Percentiles rank a stretch among this genome's conserved stretches.
Conservation (phyloP, 2,329 filamentous ascomycete genomes). For the Calonectria pseudoturangicola region DNA sequence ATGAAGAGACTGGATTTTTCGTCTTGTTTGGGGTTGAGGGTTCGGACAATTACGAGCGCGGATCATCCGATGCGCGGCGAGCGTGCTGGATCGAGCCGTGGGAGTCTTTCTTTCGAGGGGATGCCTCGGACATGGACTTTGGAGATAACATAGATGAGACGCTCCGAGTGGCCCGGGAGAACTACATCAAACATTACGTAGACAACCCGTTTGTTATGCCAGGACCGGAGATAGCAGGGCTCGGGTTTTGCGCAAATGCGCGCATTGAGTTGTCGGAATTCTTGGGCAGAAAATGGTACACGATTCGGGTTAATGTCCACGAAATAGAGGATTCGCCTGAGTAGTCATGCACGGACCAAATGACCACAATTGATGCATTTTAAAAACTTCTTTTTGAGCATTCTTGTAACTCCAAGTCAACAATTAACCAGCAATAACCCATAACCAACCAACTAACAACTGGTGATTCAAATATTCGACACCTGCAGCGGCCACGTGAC, state of each 20-base stretch:
- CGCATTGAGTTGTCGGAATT: constrained; percentile 10
- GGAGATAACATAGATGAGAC: neutral
- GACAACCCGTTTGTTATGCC: constrained; percentile 7
- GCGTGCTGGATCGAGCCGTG: constrained; percentile 23
- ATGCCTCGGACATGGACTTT: neutral
- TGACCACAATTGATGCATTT: too few species aligned
- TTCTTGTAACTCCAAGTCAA: too few species aligned
- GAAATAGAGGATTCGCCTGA: neutral
- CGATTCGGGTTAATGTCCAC: neutral
- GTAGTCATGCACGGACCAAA: too few species aligned
- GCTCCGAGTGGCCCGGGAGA: constrained; percentile 1
- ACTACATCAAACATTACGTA: neutral
- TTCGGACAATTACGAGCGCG: constrained; percentile 16
- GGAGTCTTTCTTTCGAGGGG: constrained; percentile 6
- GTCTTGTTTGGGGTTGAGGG: constrained; percentile 8
- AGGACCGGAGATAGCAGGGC: neutral
- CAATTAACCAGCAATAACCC: too few species aligned
- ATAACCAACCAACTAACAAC: too few species aligned
- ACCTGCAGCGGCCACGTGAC: too few species aligned
- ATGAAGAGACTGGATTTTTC: constrained; percentile 22
- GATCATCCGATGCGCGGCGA: neutral
- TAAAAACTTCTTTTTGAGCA: too few species aligned
- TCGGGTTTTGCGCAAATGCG: neutral
- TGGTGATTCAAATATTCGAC: too few species aligned
- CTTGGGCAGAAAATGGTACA: constrained; percentile 21